phyloP scores from a whole-genome alignment of 768 basidiomycete genomes.

The Pseudohyphozyma bogoriensis region DNA sequence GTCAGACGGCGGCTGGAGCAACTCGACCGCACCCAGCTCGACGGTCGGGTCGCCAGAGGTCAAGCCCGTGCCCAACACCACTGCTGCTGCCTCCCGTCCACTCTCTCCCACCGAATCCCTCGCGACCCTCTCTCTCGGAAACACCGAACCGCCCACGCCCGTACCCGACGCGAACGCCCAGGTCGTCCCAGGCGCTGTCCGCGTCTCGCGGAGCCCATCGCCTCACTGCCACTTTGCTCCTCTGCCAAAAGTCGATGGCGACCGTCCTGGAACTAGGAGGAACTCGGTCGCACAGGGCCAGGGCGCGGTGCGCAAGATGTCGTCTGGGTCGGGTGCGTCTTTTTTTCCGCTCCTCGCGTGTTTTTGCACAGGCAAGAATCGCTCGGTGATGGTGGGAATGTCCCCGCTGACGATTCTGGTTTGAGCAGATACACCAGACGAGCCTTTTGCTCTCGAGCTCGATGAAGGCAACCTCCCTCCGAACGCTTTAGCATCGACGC shows the following conservation, averaged over 20 bases:
- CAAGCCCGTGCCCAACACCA: not conserved
- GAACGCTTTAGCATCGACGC: not conserved
- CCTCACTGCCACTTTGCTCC: conserved; percentile 29
- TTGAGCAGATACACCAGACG: not conserved
- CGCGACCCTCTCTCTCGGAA: not conserved
- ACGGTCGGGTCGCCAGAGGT: not conserved
- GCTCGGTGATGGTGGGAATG: no score
- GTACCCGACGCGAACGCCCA: not conserved
- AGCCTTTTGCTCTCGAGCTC: not conserved
- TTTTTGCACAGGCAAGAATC: no score
- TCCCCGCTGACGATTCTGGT: no score
- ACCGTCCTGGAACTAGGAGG: conserved; percentile 15
- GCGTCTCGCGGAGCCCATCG: not conserved
- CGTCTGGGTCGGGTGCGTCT: not conserved
- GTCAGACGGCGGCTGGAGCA: not conserved
- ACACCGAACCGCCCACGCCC: not conserved
- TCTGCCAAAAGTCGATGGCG: conserved; percentile 18
- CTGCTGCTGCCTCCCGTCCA: not conserved
- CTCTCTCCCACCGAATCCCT: not conserved
- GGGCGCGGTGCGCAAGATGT: conserved; percentile 14
- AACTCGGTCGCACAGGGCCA: conserved; percentile 15
- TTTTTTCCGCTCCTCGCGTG: not conserved
- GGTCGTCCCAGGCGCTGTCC: no score
- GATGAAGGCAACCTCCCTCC: not conserved
- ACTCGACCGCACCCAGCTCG: not conserved